phyloP scores from a whole-genome alignment of 2,329 filamentous ascomycete genomes.

The Aspergillus ochraceoroseus region DNA sequence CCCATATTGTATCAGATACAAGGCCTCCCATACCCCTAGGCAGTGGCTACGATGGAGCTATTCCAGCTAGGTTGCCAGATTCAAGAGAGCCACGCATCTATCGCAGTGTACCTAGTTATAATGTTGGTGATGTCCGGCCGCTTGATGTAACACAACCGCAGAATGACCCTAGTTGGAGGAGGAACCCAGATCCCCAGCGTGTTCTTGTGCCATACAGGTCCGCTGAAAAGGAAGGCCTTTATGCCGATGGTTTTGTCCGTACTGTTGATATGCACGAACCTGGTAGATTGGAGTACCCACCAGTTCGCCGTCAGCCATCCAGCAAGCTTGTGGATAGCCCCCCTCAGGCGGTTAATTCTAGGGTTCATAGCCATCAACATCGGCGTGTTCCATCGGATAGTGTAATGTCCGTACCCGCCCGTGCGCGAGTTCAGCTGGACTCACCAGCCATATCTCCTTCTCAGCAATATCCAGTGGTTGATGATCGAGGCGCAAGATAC shows the following conservation, averaged over 20 bases:
- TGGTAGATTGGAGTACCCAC: conserved; percentile 20
- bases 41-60: conserved; percentile 20
- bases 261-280: conserved; percentile 29
- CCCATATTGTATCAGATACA: conserved; percentile 16
- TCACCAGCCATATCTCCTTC: conserved; percentile 11
- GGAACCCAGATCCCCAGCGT: conserved; percentile 18
- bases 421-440: conserved; percentile 13
- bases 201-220: conserved; percentile 18
- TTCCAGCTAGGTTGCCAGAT: conserved; percentile 15
- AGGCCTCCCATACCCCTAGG: conserved; percentile 19
- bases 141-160: conserved; percentile 15
- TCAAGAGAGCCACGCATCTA: conserved; percentile 18
- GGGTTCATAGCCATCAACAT: conserved; percentile 14
- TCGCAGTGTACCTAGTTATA: conserved; percentile 20
- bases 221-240: conserved; percentile 26
- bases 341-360: conserved; percentile 14
- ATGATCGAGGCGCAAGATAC: conserved; percentile 6
- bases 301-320: conserved; percentile 18
- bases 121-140: conserved; percentile 10
- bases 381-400: conserved; percentile 17
- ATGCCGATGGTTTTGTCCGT: conserved; percentile 39
- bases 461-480: conserved; percentile 18
- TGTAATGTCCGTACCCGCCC: conserved; percentile 14
- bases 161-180: conserved; percentile 15
- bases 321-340: conserved; percentile 17